Percentiles rank a stretch among this genome's conserved stretches.
phyloP scores from a whole-genome alignment of 202 grass and related monocot species.

The Bolboschoenoplectus hybrid region DNA sequence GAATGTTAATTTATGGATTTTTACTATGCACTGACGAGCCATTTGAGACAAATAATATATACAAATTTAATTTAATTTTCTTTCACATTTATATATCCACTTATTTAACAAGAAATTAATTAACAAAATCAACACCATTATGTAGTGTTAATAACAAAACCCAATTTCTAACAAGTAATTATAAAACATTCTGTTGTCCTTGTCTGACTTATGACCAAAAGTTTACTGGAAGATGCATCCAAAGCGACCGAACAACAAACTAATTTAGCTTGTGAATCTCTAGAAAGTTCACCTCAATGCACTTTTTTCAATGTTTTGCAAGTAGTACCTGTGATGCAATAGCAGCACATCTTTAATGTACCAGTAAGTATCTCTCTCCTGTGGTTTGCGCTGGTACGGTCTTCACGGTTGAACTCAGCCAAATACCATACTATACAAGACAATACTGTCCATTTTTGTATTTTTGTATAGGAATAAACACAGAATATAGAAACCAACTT shows the following conservation, averaged over 20 bases:
- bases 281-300: conserved; percentile 23
- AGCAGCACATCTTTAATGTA: neutral
- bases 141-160: neutral
- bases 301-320: neutral
- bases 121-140: neutral
- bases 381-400: neutral
- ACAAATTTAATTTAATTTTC: neutral
- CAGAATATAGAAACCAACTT: conserved; percentile 16
- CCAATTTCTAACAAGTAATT: neutral
- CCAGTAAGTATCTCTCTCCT: neutral
- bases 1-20: neutral
- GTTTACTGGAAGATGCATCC: neutral
- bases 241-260: conserved; percentile 25
- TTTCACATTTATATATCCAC: neutral
- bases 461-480: conserved; percentile 19
- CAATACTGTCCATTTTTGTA: conserved; percentile 17
- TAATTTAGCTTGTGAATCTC: conserved; percentile 35
- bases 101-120: neutral
- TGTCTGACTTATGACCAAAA: conserved; percentile 13
- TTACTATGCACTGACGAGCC: neutral
- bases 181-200: conserved; percentile 9
- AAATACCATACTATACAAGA: conserved; percentile 14
- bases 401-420: neutral
- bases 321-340: conserved; percentile 30
- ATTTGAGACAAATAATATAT: neutral